Evolutionary conservation across 2,329 filamentous ascomycete species (phyloP).

Genomic region (Rasamsonia emersonii): DNA sequence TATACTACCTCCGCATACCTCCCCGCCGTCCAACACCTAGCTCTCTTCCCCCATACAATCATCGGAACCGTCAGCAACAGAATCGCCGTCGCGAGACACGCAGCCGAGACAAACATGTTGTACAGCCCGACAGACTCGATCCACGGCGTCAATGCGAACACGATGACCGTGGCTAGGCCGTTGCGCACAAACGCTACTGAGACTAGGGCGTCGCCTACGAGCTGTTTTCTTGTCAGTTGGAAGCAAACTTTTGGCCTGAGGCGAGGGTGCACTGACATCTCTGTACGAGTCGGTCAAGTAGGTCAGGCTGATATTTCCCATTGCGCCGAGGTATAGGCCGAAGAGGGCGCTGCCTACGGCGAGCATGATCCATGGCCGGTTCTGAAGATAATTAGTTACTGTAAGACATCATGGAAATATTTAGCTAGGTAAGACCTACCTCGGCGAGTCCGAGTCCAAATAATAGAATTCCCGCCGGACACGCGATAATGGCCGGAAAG

Average conservation of each 20-base stretch:
- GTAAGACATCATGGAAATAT: neutral
- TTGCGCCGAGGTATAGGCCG: neutral
- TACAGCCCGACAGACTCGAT: neutral
- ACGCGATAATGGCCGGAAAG: neutral
- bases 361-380: neutral
- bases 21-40: too few species aligned
- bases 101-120: neutral
- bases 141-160: neutral
- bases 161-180: neutral
- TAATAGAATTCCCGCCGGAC: neutral
- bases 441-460: neutral
- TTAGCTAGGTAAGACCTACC: neutral
- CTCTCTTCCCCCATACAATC: constrained; percentile 3
- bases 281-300: constrained; percentile 1
- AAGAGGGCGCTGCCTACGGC: neutral
- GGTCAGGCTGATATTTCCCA: neutral
- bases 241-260: too few species aligned
- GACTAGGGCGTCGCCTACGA: neutral
- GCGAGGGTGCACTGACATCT: constrained; percentile 1
- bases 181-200: constrained; percentile 1
- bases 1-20: too few species aligned
- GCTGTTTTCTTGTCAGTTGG: too few species aligned
- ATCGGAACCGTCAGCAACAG: neutral
- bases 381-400: neutral
- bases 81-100: neutral